A percentile compares a stretch with the other conserved stretches of the same genome.
Evolutionary conservation across 345 rosid species (phyloP).

Genomic region (Hibiscus syriacus): DNA sequence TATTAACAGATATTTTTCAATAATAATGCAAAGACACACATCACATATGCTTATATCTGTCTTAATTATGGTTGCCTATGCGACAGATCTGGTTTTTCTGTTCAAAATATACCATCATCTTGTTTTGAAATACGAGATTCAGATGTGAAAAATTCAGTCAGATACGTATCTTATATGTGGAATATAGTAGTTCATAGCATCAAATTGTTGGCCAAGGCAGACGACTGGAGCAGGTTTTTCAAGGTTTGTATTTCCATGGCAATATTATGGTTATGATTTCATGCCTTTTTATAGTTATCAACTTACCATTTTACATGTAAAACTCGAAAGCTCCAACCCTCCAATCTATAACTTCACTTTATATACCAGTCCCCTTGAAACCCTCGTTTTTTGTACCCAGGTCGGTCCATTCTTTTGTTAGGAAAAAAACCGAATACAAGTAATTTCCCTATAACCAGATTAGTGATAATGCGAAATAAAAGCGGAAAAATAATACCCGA

Average conservation of each 20-base stretch:
- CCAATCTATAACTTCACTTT: neutral
- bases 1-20: neutral
- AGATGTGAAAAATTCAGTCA: constrained; percentile 34
- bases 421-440: too few relatives aligned
- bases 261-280: neutral
- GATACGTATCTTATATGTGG: constrained; percentile 43
- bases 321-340: neutral
- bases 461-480: too few relatives aligned
- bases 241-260: constrained; percentile 32
- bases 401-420: neutral
- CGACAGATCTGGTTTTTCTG: constrained; percentile 47
- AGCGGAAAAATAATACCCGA: too few relatives aligned
- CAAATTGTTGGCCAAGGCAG: constrained; percentile 49
- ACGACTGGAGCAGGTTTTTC: constrained; percentile 56
- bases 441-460: too few relatives aligned
- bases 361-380: neutral
- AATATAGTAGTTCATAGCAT: constrained; percentile 33
- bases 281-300: neutral
- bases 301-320: neutral
- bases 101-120: constrained; percentile 36
- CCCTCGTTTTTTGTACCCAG: neutral
- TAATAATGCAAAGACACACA: neutral
- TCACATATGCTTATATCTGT: neutral
- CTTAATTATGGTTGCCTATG: constrained; percentile 14
- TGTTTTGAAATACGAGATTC: constrained; percentile 48